Evolutionary conservation across 305 asterid genomes (phyloP).

Genomic region (Striga hermonthica): DNA sequence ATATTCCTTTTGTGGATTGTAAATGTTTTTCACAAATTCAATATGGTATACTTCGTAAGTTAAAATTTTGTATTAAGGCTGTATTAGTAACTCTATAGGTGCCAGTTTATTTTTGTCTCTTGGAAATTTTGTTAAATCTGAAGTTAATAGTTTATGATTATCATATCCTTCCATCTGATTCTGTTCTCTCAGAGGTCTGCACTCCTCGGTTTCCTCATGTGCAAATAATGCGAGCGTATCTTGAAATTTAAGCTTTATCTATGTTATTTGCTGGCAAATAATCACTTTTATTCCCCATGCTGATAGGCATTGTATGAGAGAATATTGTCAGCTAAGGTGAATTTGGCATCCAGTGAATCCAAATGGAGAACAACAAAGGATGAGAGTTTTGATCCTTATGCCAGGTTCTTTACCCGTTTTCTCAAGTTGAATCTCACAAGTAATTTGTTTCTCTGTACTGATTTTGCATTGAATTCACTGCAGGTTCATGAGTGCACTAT

Average conservation of each 20-base stretch:
- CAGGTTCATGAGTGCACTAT: constrained; percentile 80
- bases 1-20: not conserved
- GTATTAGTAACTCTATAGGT: too few relatives aligned
- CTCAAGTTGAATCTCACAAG: constrained; percentile 20
- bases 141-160: too few relatives aligned
- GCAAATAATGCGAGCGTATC: too few relatives aligned
- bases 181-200: too few relatives aligned
- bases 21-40: not conserved
- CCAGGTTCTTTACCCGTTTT: constrained; percentile 44
- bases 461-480: constrained; percentile 27
- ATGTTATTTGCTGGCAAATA: constrained; percentile 25
- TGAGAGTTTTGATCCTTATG: constrained; percentile 53
- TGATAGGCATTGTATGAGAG: constrained; percentile 67
- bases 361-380: constrained; percentile 60
- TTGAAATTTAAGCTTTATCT: not conserved
- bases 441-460: constrained; percentile 19
- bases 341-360: constrained; percentile 48
- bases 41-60: not conserved
- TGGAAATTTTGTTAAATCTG: too few relatives aligned
- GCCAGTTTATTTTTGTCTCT: too few relatives aligned
- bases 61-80: too few relatives aligned
- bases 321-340: constrained; percentile 70
- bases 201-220: too few relatives aligned
- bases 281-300: constrained; percentile 12
- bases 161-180: too few relatives aligned